phyloP scores from a whole-genome alignment of 1,284 basidiomycete species.

The Pulchroboletus neoregius region DNA sequence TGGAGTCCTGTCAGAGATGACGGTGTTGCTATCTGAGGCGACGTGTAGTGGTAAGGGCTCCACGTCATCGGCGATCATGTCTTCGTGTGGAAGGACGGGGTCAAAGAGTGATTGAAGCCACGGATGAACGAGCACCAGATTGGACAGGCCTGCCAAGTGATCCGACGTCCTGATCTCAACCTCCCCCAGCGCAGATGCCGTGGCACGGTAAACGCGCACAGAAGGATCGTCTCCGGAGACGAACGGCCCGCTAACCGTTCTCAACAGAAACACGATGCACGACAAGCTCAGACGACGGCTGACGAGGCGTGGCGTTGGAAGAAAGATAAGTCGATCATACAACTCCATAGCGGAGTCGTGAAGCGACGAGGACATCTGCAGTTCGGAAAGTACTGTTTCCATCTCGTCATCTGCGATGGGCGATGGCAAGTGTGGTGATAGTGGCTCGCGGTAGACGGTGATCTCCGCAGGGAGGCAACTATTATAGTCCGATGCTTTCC shows the following conservation, averaged over 20 bases:
- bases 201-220: conserved; percentile 14
- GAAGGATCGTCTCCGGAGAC: neutral
- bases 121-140: conserved; percentile 24
- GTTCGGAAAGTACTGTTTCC: conserved; percentile 3
- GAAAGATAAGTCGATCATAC: conserved; percentile 15
- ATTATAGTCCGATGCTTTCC: conserved; percentile 21
- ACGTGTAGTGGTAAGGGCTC: neutral
- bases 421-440: conserved; percentile 8
- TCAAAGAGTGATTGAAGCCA: conserved; percentile 20
- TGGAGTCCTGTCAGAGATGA: neutral
- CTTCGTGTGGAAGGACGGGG: conserved; percentile 19
- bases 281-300: conserved; percentile 18
- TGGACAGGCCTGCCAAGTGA: conserved; percentile 6
- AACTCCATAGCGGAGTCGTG: conserved; percentile 14
- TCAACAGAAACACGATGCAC: conserved; percentile 15
- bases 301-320: conserved; percentile 18
- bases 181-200: conserved; percentile 7
- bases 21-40: neutral
- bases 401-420: conserved; percentile 13
- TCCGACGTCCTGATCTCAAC: conserved; percentile 17
- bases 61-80: conserved; percentile 16
- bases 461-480: conserved; percentile 24
- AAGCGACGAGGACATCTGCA: neutral
- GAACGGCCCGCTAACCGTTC: conserved; percentile 8
- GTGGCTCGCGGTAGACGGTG: conserved; percentile 13